Conservation (phyloP, 2,329 filamentous ascomycete species). For the Hypoxylon sp. region DNA sequence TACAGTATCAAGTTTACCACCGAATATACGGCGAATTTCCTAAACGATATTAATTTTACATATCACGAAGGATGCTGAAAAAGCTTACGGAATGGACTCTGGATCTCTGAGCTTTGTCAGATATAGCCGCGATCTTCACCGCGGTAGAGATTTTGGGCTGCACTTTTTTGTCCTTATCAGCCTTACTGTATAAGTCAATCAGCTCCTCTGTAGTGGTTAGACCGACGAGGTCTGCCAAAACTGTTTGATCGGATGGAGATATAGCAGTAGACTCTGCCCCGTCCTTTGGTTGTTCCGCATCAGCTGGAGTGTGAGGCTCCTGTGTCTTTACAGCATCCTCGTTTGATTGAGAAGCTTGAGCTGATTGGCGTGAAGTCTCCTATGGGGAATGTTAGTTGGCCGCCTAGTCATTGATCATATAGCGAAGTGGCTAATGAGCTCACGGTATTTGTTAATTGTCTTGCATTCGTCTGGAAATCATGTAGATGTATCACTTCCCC, state of each 20-base stretch:
- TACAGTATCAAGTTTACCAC: conserved; percentile 80
- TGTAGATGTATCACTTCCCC: conserved; percentile 82
- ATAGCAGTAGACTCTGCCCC: conserved; percentile 32
- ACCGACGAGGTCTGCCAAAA: conserved; percentile 47
- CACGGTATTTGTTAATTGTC: conserved; percentile 48
- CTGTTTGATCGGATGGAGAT: conserved; percentile 42
- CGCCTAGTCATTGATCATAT: conserved; percentile 1
- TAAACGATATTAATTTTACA: conserved; percentile 47
- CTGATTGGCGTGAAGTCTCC: conserved; percentile 27
- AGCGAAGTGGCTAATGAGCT: conserved; percentile 13
- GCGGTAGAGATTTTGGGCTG: conserved; percentile 38
- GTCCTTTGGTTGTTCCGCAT: conserved; percentile 21
- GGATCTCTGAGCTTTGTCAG: conserved; percentile 50
- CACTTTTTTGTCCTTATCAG: conserved; percentile 43
- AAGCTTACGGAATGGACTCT: conserved; percentile 63
- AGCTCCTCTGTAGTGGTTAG: conserved; percentile 47
- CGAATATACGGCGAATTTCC: conserved; percentile 83
- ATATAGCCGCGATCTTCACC: conserved; percentile 50
- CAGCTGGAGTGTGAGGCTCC: background rate
- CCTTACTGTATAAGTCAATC: conserved; percentile 46
- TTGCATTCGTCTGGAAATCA: conserved; percentile 58
- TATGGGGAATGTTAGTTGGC: conserved; percentile 13
- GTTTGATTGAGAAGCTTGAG: conserved; percentile 13
- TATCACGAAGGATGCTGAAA: background rate
- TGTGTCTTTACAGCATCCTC: conserved; percentile 10